Evolutionary conservation across 352 stramenopile genomes (phyloP).

Genomic region (Phytophthora citrophthora): DNA sequence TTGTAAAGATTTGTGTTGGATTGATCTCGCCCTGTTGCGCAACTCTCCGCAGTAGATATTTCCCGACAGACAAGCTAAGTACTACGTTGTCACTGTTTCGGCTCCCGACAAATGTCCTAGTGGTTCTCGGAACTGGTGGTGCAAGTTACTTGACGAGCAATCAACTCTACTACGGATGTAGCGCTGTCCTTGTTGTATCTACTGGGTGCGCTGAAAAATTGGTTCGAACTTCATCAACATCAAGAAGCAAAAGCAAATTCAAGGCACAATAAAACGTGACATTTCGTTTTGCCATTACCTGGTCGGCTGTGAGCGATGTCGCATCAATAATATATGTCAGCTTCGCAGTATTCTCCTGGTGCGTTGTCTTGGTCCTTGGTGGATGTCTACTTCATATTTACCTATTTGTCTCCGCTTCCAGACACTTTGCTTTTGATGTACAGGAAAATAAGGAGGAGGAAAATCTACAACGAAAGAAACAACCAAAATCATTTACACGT

Average conservation of each 20-base stretch:
- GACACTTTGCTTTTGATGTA: constrained; percentile 62
- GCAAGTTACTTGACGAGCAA: constrained; percentile 36
- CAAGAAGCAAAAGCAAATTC: constrained; percentile 33
- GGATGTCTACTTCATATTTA: constrained; percentile 11
- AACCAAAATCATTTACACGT: constrained; percentile 1
- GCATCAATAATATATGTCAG: constrained; percentile 37
- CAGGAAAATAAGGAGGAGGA: constrained; percentile 55
- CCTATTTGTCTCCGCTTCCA: constrained; percentile 38
- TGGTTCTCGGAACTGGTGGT: constrained; percentile 60
- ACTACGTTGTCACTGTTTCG: constrained; percentile 62
- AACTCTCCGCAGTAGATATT: constrained; percentile 55
- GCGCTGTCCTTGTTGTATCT: constrained; percentile 40
- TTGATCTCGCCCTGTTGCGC: constrained; percentile 60
- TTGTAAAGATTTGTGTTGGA: constrained; percentile 56
- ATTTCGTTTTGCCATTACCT: constrained; percentile 30
- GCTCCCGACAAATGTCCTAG: constrained; percentile 68
- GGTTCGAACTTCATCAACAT: constrained; percentile 21
- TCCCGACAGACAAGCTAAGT: constrained; percentile 46
- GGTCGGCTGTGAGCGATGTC: constrained; percentile 10
- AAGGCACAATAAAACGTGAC: constrained; percentile 33
- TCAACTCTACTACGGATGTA: constrained; percentile 54
- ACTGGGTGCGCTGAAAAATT: constrained; percentile 40
- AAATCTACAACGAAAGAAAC: constrained; percentile 33
- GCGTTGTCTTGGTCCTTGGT: constrained; percentile 13
- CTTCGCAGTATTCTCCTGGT: constrained; percentile 1